Evolutionary conservation across 257 asterid species (phyloP).

Genomic region (Gentiana straminea): DNA sequence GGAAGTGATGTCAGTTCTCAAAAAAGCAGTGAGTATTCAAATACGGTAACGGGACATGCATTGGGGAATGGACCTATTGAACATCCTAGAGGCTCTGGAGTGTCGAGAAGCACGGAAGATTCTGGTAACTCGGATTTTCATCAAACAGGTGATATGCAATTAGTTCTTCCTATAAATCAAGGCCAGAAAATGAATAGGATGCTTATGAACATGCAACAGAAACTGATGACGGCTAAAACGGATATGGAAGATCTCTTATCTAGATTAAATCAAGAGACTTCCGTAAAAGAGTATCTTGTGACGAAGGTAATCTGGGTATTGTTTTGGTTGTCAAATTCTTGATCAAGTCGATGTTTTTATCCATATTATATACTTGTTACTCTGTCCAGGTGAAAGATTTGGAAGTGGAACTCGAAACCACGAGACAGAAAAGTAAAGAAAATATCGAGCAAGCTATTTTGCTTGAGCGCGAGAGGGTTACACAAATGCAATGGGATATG

Average conservation of each 20-base stretch:
- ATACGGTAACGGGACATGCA: slow-evolving; percentile 31
- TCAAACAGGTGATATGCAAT: slow-evolving; percentile 53
- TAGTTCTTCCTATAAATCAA: slow-evolving; percentile 72
- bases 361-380: neutral
- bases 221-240: slow-evolving; percentile 70
- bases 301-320: slow-evolving; percentile 52
- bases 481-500: slow-evolving; percentile 99
- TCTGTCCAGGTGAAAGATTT: slow-evolving; percentile 78
- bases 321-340: neutral
- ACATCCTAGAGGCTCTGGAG: slow-evolving; percentile 34
- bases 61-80: slow-evolving; percentile 39
- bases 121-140: slow-evolving; percentile 37
- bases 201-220: slow-evolving; percentile 62
- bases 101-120: slow-evolving; percentile 29
- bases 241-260: slow-evolving; percentile 99
- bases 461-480: slow-evolving; percentile 82
- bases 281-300: slow-evolving; percentile 85
- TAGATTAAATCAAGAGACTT: slow-evolving; percentile 86
- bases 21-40: slow-evolving; percentile 51
- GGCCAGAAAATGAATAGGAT: slow-evolving; percentile 73
- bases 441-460: slow-evolving; percentile 85
- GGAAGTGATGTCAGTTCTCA: slow-evolving; percentile 70
- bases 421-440: slow-evolving; percentile 77
- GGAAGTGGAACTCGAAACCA: slow-evolving; percentile 90
- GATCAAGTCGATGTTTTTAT: too few relatives aligned